These are phyloP conservation scores for Pseudogymnoascus sp. DNA, from an alignment of 2,329 filamentous ascomycete species.

Conservation along the genomic window DNA sequence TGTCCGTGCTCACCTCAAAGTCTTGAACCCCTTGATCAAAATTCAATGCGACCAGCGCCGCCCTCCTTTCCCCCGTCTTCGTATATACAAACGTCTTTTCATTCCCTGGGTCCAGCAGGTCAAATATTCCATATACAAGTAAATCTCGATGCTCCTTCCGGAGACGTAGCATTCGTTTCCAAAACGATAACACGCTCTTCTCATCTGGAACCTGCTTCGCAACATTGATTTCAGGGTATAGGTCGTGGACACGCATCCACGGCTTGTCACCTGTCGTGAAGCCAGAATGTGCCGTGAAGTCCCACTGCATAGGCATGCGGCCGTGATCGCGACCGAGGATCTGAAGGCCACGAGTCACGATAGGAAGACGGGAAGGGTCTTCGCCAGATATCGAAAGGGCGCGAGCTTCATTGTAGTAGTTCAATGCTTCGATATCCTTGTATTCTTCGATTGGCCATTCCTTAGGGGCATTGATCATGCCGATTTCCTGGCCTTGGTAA, in stretches of 20 bases:
- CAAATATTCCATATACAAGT: slow-evolving; percentile 53
- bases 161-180: slow-evolving; percentile 22
- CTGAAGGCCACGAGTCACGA: slow-evolving; percentile 36
- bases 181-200: slow-evolving; percentile 23
- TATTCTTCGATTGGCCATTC: slow-evolving; percentile 42
- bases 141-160: slow-evolving; percentile 44
- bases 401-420: slow-evolving; percentile 39
- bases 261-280: slow-evolving; percentile 48
- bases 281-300: slow-evolving; percentile 44
- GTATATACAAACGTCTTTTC: slow-evolving; percentile 37
- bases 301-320: slow-evolving; percentile 62
- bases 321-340: slow-evolving; percentile 56
- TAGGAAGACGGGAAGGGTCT: not conserved
- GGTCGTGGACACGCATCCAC: slow-evolving; percentile 53
- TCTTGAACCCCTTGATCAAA: slow-evolving; percentile 33
- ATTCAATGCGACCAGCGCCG: slow-evolving; percentile 36
- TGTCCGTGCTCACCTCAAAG: slow-evolving; percentile 16
- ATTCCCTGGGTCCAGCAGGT: slow-evolving; percentile 40
- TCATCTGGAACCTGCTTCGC: slow-evolving; percentile 35
- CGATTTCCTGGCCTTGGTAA: slow-evolving; percentile 53
- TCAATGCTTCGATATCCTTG: slow-evolving; percentile 41
- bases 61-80: slow-evolving; percentile 30
- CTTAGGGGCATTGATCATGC: slow-evolving; percentile 47
- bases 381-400: slow-evolving; percentile 34
- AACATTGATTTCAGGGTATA: slow-evolving; percentile 47